Evolutionary conservation across 441 rosid genomes (phyloP), one percentile per base, ranked within the genome.

Genomic region (Sinapis alba): DNA sequence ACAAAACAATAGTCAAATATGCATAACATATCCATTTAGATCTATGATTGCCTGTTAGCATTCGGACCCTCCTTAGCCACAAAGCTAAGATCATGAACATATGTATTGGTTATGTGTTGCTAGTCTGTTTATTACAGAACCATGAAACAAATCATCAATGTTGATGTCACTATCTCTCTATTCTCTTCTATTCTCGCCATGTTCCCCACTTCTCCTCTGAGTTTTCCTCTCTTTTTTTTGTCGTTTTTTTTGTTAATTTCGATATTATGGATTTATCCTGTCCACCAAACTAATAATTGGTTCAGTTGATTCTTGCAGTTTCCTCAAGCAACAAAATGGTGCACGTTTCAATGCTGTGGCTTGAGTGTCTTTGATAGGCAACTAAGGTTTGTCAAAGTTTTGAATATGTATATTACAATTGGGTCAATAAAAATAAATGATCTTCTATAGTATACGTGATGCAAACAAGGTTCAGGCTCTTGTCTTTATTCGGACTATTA

Each of bases 131-230:
- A 66, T 66, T 36, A 10, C 80, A 60, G 80, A 65, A 51, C 68
- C 50, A 5, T 71, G 72, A 32, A 47, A 16, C 12, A 28, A 62
- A 23, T 72, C 27, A 50, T 72, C 73, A 62, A 68, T 50, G 73
- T 71, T 73, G 70, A 56, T 54, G 78, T 73, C 78, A 68, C 15
- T 28, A 18, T 73, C 74, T 54, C 66, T 72, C 70, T 72, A 51
- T 59, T 77, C 62, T 71, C 72, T 51, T 32, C 68, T 66, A 36
- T 18, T 61, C 63, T 78, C 26, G 60, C 73, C 81, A 62, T 68
- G 74, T 68, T 78, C 71, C 81, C 81, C 81, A 73, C 81, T 68
- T 78, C 43, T 78, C 32, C 13, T 66, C 57, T 73, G 69, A 71
- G 74, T 78, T 72, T 72, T 61, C 3, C 36, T 18, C 43, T 60